Percentiles rank a stretch among this genome's conserved stretches.
Evolutionary conservation across 257 asterid species (phyloP).

Genomic region (Solanum corneliomulleri): DNA sequence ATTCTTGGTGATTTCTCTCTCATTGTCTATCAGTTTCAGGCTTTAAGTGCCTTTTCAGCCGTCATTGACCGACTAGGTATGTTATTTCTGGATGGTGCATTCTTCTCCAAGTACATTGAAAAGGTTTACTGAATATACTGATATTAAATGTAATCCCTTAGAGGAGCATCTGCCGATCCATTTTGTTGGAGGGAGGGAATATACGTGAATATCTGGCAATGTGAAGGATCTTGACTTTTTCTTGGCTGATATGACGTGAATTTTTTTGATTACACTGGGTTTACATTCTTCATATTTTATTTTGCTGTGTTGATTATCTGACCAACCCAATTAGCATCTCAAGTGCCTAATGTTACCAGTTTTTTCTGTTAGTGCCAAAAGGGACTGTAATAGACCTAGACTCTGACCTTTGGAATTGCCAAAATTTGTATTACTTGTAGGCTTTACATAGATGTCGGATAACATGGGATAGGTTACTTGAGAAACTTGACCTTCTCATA

Average conservation of each 20-base stretch:
- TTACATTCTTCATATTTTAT: background rate
- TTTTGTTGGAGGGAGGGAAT: background rate
- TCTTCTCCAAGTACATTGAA: background rate
- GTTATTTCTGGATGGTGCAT: background rate
- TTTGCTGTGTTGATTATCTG: background rate
- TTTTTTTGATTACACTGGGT: background rate
- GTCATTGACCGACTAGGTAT: conserved; percentile 80
- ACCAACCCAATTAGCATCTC: background rate
- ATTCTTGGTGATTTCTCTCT: conserved; percentile 89
- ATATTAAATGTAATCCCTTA: background rate
- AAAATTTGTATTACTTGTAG: background rate
- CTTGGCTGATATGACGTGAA: background rate
- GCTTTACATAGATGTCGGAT: background rate
- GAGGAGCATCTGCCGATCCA: background rate
- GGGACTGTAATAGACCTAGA: background rate
- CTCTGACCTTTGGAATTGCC: background rate
- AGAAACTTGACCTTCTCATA: background rate
- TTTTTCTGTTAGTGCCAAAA: background rate
- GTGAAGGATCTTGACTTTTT: background rate
- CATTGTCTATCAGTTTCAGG: conserved; percentile 77
- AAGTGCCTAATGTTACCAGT: background rate
- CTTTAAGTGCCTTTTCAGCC: conserved; percentile 94
- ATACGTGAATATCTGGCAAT: background rate
- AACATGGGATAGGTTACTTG: background rate
- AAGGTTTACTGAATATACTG: background rate